phyloP scores from a whole-genome alignment of 495 filamentous ascomycete species.

The Neurospora sp. region DNA sequence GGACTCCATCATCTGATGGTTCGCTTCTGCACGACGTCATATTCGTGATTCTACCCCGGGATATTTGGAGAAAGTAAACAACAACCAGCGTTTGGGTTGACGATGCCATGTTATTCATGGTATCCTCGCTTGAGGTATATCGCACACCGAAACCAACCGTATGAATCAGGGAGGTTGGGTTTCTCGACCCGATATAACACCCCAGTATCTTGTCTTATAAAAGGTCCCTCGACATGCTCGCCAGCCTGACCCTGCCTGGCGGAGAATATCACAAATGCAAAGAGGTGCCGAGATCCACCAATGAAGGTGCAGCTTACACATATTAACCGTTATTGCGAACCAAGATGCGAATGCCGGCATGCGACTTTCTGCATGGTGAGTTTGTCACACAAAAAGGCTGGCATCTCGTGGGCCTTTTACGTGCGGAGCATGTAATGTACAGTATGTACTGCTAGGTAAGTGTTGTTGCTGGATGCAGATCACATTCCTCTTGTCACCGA shows the following conservation, averaged over 20 bases:
- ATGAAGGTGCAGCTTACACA: neutral
- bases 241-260: neutral
- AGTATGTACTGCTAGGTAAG: neutral
- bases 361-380: neutral
- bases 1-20: neutral
- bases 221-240: neutral
- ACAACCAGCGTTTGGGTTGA: neutral
- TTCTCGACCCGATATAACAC: neutral
- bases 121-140: neutral
- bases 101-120: neutral
- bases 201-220: neutral
- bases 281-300: neutral
- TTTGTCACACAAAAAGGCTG: neutral
- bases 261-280: neutral
- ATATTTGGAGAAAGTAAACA: neutral
- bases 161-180: neutral
- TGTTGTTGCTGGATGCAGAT: neutral
- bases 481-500: neutral
- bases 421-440: neutral
- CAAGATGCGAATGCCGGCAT: neutral
- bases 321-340: neutral
- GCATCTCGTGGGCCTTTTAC: neutral
- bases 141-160: neutral
- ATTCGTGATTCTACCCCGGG: neutral
- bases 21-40: slow-evolving; percentile 6